Conservation (phyloP, 2,329 filamentous ascomycete species). For the Fusarium burgessii region DNA sequence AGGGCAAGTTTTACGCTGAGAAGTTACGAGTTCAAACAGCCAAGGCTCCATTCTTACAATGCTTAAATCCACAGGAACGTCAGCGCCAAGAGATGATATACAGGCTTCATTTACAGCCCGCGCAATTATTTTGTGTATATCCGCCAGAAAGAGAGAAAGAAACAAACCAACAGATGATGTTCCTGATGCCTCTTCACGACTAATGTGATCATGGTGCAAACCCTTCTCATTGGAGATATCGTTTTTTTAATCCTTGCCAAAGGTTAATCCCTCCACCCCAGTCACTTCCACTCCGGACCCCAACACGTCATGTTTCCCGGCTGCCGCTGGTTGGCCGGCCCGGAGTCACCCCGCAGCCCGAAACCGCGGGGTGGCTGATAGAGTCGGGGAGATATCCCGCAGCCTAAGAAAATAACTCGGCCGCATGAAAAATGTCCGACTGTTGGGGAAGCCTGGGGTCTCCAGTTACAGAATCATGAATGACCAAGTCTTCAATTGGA, state of each 20-base stretch:
- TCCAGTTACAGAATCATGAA: background rate
- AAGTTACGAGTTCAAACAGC: constrained; percentile 3
- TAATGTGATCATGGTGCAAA: background rate
- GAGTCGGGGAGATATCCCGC: constrained; percentile 11
- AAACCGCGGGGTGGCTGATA: constrained; percentile 45
- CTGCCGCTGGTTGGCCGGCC: constrained; percentile 24
- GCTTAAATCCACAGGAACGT: constrained; percentile 12
- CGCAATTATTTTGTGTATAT: background rate
- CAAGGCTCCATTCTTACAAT: constrained; percentile 1
- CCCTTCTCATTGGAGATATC: background rate
- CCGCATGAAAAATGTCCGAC: background rate
- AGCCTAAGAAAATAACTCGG: constrained; percentile 5
- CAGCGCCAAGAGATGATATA: constrained; percentile 2
- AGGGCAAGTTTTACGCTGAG: constrained; percentile 5
- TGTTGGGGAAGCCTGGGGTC: background rate
- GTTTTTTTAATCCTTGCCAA: constrained; percentile 11
- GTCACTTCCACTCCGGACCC: constrained; percentile 2
- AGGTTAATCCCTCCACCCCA: constrained; percentile 6
- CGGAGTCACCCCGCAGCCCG: constrained; percentile 25
- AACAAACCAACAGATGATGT: background rate
- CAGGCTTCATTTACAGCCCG: background rate
- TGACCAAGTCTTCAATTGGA: background rate
- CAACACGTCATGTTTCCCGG: constrained; percentile 30
- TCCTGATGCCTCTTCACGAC: background rate
- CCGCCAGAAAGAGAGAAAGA: background rate